phyloP scores from a whole-genome alignment of 345 rosid genomes.

The Trapa bicornis region DNA sequence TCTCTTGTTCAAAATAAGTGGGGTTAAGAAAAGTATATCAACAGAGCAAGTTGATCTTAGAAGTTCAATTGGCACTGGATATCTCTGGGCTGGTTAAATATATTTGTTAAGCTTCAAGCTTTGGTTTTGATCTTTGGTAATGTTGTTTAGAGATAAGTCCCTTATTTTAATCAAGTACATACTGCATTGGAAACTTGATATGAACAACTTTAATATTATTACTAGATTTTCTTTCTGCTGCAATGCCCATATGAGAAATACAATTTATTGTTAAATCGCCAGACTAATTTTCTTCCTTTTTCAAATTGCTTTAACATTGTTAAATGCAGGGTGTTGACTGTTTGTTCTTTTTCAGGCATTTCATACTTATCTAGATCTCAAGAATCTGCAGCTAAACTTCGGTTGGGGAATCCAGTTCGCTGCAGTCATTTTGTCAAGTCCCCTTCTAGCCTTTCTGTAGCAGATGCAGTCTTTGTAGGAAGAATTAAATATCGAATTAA shows the following conservation, averaged over 20 bases:
- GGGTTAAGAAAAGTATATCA: neutral
- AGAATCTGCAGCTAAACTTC: constrained; percentile 53
- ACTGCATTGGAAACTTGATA: neutral
- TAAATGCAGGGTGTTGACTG: neutral
- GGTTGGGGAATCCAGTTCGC: constrained; percentile 36
- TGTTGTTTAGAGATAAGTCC: neutral
- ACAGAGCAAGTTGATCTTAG: neutral
- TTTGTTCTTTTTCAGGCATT: constrained; percentile 35
- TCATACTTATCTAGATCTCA: constrained; percentile 79
- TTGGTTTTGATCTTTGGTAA: neutral
- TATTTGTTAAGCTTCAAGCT: neutral
- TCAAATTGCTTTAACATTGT: neutral
- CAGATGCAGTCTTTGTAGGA: constrained; percentile 59
- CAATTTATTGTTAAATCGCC: neutral
- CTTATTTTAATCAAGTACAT: neutral
- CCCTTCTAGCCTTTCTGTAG: constrained; percentile 37
- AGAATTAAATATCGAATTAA: constrained; percentile 58
- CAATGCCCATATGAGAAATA: neutral
- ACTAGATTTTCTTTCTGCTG: neutral
- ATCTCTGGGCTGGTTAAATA: neutral
- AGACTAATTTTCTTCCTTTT: neutral
- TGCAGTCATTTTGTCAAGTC: constrained; percentile 18
- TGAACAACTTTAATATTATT: neutral
- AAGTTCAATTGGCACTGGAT: neutral
- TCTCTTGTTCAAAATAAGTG: neutral